Evolutionary conservation across 2,329 filamentous ascomycete genomes (phyloP).

Genomic region (Fusarium marasasianum): DNA sequence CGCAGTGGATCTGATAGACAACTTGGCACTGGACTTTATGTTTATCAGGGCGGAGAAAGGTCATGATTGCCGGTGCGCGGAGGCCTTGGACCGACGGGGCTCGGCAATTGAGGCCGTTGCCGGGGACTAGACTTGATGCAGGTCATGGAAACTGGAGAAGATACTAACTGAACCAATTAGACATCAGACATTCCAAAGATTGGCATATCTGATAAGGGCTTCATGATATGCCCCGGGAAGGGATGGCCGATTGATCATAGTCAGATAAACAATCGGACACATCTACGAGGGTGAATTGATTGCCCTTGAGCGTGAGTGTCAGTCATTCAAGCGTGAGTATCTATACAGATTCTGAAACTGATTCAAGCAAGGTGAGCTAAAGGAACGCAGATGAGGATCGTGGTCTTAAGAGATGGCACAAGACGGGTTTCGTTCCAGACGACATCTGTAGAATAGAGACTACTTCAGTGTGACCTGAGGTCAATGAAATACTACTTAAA

Average conservation of each 20-base stretch:
- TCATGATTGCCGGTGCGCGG: neutral
- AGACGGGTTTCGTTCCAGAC: neutral
- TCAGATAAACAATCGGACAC: neutral
- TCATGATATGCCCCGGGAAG: neutral
- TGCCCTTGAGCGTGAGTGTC: too few relatives aligned
- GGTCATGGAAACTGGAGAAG: neutral
- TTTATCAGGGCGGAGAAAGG: neutral
- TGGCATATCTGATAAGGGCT: neutral
- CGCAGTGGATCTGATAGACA: neutral
- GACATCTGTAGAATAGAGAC: neutral
- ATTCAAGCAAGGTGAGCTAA: neutral
- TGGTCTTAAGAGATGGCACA: neutral
- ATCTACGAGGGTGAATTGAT: neutral
- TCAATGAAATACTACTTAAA: too few relatives aligned
- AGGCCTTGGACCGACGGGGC: neutral
- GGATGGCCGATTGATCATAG: neutral
- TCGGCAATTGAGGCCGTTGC: neutral
- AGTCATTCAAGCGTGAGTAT: neutral
- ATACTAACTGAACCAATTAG: neutral
- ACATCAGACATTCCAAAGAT: neutral
- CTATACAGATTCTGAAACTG: neutral
- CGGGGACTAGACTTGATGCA: neutral
- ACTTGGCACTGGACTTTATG: neutral
- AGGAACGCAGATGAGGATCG: neutral
- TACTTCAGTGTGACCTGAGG: neutral